Evolutionary conservation across 2,329 filamentous ascomycete species (phyloP).

Genomic region (Xenosphaeropsis pyriputrescens): DNA sequence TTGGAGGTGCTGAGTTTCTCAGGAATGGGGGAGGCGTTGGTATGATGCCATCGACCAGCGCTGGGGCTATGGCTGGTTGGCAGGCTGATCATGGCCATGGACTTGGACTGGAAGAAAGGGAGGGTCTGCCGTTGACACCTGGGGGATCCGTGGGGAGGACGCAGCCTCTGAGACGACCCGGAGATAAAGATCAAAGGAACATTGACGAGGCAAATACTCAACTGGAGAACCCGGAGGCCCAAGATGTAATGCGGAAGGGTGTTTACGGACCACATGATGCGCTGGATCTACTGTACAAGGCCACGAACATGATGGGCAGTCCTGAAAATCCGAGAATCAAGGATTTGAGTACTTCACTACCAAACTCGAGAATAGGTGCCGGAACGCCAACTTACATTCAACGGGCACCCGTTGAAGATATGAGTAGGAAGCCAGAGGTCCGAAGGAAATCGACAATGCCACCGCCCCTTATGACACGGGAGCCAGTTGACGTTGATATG

Average conservation of each 20-base stretch:
- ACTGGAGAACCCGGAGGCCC: constrained; percentile 49
- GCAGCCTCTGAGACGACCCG: constrained; percentile 51
- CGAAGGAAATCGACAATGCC: no score
- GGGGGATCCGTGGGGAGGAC: constrained; percentile 47
- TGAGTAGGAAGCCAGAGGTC: no score
- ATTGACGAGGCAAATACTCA: constrained; percentile 42
- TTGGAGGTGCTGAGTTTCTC: constrained; percentile 22
- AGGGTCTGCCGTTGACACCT: constrained; percentile 7
- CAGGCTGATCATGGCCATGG: neutral
- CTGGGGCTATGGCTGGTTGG: constrained; percentile 9
- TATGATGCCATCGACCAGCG: constrained; percentile 10
- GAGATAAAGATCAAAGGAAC: constrained; percentile 21
- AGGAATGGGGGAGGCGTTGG: constrained; percentile 19
- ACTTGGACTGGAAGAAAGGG: no score
- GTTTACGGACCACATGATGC: constrained; percentile 90
- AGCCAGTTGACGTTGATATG: no score
- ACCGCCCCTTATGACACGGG: no score
- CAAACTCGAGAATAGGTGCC: no score
- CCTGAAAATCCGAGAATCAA: constrained; percentile 4
- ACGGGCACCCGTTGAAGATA: no score
- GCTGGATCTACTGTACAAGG: constrained; percentile 80
- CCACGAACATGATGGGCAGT: constrained; percentile 34
- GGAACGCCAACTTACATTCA: no score
- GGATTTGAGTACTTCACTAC: no score
- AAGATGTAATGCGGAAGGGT: constrained; percentile 50